Evolutionary conservation across 2,329 filamentous ascomycete species (phyloP), one percentile per base, ranked within the genome.

Genomic region (Aspergillus sp.): DNA sequence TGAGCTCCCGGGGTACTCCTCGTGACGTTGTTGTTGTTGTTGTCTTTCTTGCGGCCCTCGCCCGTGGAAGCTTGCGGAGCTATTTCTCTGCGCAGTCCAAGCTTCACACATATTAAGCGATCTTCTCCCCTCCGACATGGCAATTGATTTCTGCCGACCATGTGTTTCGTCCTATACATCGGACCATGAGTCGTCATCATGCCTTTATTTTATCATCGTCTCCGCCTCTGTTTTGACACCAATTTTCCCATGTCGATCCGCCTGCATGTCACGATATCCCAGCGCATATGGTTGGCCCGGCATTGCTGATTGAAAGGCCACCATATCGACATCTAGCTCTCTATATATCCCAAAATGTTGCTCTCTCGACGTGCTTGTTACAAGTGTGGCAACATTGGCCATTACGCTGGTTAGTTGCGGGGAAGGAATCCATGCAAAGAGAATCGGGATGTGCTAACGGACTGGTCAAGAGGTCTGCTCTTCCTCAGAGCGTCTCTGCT

Each of bases 401-500:
- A 93, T 72, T 83, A 82, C 73, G 81, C 81, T 65, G 80, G 80
- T 82, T 74, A 76, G 79, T 77, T 49, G 59, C 46, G 43, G 46
- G 54, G 30, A 60, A 47, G 59, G 52, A 62, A 48, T 49, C 54
- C 57, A 50, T 82, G 82, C 77, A 80, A 72, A 80, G 82, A 68
- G 54, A 79, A 84, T 66, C 80, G 81, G 55, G 54, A 41, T 84
- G 84, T 73, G 83, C 85, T 76, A 71, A 80, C 60, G 25, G 62
- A 47, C 64, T 67, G 50, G 62, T 84, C 83, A 76, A 86, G 93
- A 98, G 86, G 93, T 97, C 71, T 99, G 95, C 90, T 95, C 94
- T 65, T 97, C 94, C 63, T 91, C 93, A 63, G 94, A 99, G 86
- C 92, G 95, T 76, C 91, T 99, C 75, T 99, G 95, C 90, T 99